Evolutionary conservation across 2,329 filamentous ascomycete genomes (phyloP).

Genomic region (Aspergillus transmontanensis): DNA sequence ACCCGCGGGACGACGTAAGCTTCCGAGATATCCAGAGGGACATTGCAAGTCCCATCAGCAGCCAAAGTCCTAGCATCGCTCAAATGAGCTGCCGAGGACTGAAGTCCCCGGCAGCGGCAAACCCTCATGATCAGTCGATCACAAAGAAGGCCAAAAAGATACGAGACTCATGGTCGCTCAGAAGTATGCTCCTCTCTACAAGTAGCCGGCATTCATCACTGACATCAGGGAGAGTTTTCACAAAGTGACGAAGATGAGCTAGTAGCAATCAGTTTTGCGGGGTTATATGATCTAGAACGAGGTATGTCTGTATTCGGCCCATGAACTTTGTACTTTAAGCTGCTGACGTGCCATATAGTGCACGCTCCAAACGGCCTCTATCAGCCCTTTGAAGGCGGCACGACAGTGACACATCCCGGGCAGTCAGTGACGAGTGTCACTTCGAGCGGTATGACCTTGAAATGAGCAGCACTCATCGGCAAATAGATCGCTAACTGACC

Average conservation of each 20-base stretch:
- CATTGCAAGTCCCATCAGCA: constrained; percentile 14
- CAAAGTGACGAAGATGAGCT: constrained; percentile 34
- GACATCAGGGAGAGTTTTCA: constrained; percentile 22
- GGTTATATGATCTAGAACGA: constrained; percentile 32
- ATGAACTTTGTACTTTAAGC: neutral
- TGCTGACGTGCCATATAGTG: constrained; percentile 21
- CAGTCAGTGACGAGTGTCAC: constrained; percentile 19
- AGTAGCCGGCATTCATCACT: neutral
- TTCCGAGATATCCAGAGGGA: constrained; percentile 22
- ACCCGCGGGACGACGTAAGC: constrained; percentile 23
- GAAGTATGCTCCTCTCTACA: constrained; percentile 22
- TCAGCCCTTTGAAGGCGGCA: constrained; percentile 15
- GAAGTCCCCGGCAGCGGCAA: constrained; percentile 15
- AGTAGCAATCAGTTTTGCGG: constrained; percentile 32
- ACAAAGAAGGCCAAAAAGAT: constrained; percentile 26
- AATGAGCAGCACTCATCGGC: neutral
- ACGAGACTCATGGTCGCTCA: constrained; percentile 31
- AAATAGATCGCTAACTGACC: neutral
- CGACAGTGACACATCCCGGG: constrained; percentile 5
- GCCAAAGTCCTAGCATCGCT: constrained; percentile 23
- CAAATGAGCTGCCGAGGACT: constrained; percentile 19
- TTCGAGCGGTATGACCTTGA: constrained; percentile 18
- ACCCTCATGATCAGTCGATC: constrained; percentile 21
- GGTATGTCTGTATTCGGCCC: constrained; percentile 14
- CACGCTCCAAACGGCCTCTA: constrained; percentile 31